These are phyloP conservation scores for Acrocalymma vagum DNA, from an alignment of 2,329 filamentous ascomycete species.

Conservation along the genomic window DNA sequence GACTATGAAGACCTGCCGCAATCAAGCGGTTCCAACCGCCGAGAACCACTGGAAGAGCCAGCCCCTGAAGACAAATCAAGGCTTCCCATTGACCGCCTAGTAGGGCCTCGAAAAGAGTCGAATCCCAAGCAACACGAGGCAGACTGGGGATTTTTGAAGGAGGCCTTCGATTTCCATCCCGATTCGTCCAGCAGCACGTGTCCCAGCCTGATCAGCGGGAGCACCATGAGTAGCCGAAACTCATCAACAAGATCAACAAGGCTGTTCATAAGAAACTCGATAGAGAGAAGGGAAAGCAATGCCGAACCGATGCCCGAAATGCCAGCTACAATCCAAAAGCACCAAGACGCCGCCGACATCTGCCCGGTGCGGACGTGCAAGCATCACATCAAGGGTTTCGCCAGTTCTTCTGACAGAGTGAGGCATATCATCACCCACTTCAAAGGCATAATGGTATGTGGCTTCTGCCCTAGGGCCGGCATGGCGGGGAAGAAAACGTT, in stretches of 20 bases:
- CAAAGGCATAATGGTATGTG: conserved; percentile 94
- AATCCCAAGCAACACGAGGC: conserved; percentile 8
- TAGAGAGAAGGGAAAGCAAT: conserved; percentile 51
- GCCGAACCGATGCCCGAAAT: background rate
- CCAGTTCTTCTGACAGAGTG: conserved; percentile 91
- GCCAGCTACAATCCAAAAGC: background rate
- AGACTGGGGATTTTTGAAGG: conserved; percentile 9
- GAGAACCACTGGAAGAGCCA: background rate
- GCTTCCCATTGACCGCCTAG: conserved; percentile 7
- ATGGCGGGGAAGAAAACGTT: conserved; percentile 87
- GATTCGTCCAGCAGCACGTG: conserved; percentile 14
- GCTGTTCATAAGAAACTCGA: conserved; percentile 58
- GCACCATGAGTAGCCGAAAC: conserved; percentile 29
- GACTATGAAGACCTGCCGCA: background rate
- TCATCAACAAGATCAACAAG: conserved; percentile 29
- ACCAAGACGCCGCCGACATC: conserved; percentile 78
- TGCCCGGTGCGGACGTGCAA: conserved; percentile 88
- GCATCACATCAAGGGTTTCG: conserved; percentile 88
- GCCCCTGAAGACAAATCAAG: conserved; percentile 2
- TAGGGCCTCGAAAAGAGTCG: no score
- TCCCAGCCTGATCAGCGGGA: conserved; percentile 25
- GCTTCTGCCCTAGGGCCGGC: conserved; percentile 84
- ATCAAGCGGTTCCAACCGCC: background rate
- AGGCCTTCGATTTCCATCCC: conserved; percentile 8
- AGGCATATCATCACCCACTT: conserved; percentile 89